Conservation (phyloP, 768 basidiomycete species). For the Terana coerulea region DNA sequence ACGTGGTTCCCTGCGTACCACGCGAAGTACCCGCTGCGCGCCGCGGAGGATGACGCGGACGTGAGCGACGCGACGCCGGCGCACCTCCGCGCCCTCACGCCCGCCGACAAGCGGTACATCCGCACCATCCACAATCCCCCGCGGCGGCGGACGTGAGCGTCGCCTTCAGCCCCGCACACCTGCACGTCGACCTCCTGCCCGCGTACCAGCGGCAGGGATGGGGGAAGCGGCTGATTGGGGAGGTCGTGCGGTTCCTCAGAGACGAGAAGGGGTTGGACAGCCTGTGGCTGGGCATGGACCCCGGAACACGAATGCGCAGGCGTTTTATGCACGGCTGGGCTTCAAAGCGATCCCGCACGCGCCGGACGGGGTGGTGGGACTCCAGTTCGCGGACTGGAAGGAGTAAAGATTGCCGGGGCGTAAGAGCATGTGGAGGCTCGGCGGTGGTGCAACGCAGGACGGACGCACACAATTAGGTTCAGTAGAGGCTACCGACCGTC, state of each 20-base stretch:
- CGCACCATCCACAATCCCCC: conserved; percentile 30
- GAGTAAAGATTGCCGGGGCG: background rate
- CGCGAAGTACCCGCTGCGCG: conserved; percentile 39
- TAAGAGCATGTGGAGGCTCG: background rate
- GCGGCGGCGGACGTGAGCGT: conserved; percentile 50
- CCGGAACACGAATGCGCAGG: conserved; percentile 54
- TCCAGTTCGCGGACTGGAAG: conserved; percentile 40
- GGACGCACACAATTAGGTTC: no score
- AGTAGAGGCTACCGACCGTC: no score
- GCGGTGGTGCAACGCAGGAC: background rate
- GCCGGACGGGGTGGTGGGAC: conserved; percentile 47
- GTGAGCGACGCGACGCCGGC: conserved; percentile 6
- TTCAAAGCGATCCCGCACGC: conserved; percentile 56
- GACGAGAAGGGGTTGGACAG: conserved; percentile 40
- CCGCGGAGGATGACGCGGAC: background rate
- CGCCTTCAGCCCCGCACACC: conserved; percentile 65
- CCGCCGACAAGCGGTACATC: conserved; percentile 40
- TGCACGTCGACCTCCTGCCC: conserved; percentile 72
- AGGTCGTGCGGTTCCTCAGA: conserved; percentile 48
- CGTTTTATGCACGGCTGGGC: conserved; percentile 61
- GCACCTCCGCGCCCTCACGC: conserved; percentile 18
- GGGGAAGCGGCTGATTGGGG: conserved; percentile 61
- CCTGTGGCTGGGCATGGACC: conserved; percentile 69
- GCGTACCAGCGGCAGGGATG: conserved; percentile 65
- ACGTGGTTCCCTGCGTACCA: conserved; percentile 68